phyloP scores from a whole-genome alignment of 176 grass and related monocot genomes.

The Avena sativa region DNA sequence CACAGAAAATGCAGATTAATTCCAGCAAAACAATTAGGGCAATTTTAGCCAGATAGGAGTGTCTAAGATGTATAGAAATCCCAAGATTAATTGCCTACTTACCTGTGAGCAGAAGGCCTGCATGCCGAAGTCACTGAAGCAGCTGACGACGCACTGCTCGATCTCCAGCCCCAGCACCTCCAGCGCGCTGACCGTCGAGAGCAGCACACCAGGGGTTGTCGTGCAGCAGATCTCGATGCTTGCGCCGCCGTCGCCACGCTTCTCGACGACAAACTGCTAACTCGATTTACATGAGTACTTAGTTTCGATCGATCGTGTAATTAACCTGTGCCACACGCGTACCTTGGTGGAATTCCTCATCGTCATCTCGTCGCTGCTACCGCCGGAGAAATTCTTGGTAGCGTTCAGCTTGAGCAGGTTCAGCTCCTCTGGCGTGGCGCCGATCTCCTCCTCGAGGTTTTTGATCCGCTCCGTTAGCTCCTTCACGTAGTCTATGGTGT shows the following conservation, averaged over 20 bases:
- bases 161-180: constrained; percentile 67
- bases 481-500: constrained; percentile 89
- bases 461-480: constrained; percentile 74
- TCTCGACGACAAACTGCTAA: constrained; percentile 62
- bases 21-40: background rate
- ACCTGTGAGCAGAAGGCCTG: constrained; percentile 64
- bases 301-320: background rate
- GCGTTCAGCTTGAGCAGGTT: constrained; percentile 55
- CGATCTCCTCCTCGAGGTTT: constrained; percentile 59
- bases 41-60: background rate
- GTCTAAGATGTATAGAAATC: background rate
- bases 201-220: constrained; percentile 55
- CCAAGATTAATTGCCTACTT: background rate
- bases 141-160: constrained; percentile 70
- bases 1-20: background rate
- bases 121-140: constrained; percentile 79
- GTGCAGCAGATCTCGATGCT: constrained; percentile 66
- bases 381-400: constrained; percentile 37
- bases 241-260: constrained; percentile 44
- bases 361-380: constrained; percentile 50
- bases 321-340: background rate
- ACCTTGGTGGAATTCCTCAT: constrained; percentile 79
- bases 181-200: constrained; percentile 58
- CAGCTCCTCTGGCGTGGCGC: constrained; percentile 41
- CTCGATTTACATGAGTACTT: too few relatives aligned